Base-by-base conservation (phyloP, 257 asterid species). In the Ocimum tenuiflorum region DNA sequence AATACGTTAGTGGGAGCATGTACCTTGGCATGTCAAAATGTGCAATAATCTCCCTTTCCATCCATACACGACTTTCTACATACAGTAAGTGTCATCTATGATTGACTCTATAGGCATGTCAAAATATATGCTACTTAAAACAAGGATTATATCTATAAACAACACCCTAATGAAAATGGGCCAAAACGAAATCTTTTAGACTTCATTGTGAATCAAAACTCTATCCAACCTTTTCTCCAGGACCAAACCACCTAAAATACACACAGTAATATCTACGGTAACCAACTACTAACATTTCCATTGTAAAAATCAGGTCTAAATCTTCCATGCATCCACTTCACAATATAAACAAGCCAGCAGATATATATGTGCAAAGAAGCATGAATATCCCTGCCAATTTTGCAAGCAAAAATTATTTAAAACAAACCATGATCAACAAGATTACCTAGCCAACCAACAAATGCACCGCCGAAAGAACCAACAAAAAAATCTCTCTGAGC, bases 361-460 rank as follows among this genome's bases (percentile, higher is more conserved):
- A 15, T 49, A 9, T 39, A n/a, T 13, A n/a, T 15, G 11, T 54
- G 20, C 46, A 33, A 62, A 45, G 45, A 15, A 59, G 58, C 57
- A 52, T 17, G 3, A 27, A 27, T n/a, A 43, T 7, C 27, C 22
- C 33, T 62, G 45, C 39, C 22, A 50, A 65, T 59, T 47, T 18
- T 61, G 56, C 46, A 50, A 6, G 22, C 71, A 29, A 60, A 42
- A 48, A 31, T 15, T 24, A 48, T 15, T 19, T 20, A 31, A 2
- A 53, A 52, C 49, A 50, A 68, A 68, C 6, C 42, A 27, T 43
- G 17, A 54, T 23, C 0, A 41, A 50, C 13, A 50, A 38, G 8
- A 60, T 13, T 78, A 91, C 98, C 96, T 59, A 86, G 77, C 89
- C 86, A 88, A 61, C 86, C 31, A 53, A 76, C 68, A 14, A 67